phyloP scores from a whole-genome alignment of 2,329 filamentous ascomycete species.

The Fusarium mexicanum region DNA sequence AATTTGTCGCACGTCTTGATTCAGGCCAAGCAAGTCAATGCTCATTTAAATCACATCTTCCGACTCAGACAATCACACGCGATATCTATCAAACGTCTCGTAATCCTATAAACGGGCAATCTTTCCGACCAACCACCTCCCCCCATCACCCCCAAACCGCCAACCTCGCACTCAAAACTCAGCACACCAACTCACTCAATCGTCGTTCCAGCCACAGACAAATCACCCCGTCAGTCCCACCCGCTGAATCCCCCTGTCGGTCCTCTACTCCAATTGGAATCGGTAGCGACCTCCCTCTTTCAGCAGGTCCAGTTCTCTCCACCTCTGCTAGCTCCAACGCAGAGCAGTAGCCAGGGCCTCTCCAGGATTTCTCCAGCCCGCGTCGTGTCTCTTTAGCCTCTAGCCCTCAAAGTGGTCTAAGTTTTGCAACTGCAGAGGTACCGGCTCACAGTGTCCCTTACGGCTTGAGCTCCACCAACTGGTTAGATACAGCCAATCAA shows the following conservation, averaged over 20 bases:
- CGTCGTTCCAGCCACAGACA: constrained; percentile 30
- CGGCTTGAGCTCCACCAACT: constrained; percentile 22
- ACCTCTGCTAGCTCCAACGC: constrained; percentile 15
- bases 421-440: constrained; percentile 26
- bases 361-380: constrained; percentile 29
- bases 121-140: constrained; percentile 30
- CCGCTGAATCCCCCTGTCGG: constrained; percentile 18
- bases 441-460: constrained; percentile 40
- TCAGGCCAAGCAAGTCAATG: not conserved
- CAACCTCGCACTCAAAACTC: constrained; percentile 17
- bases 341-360: constrained; percentile 13
- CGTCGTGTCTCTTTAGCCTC: constrained; percentile 1
- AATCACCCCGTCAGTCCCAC: constrained; percentile 5
- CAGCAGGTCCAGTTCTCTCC: constrained; percentile 21
- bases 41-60: not conserved
- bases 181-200: constrained; percentile 19
- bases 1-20: not conserved
- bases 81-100: constrained; percentile 13
- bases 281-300: constrained; percentile 30
- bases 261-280: constrained; percentile 21
- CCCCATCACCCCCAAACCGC: not conserved
- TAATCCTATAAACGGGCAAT: constrained; percentile 16
- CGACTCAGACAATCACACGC: not conserved
- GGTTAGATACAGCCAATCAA: constrained; percentile 14
- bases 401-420: not conserved